phyloP scores from a whole-genome alignment of 2,329 filamentous ascomycete species.

The Tolypocladium inflatum region DNA sequence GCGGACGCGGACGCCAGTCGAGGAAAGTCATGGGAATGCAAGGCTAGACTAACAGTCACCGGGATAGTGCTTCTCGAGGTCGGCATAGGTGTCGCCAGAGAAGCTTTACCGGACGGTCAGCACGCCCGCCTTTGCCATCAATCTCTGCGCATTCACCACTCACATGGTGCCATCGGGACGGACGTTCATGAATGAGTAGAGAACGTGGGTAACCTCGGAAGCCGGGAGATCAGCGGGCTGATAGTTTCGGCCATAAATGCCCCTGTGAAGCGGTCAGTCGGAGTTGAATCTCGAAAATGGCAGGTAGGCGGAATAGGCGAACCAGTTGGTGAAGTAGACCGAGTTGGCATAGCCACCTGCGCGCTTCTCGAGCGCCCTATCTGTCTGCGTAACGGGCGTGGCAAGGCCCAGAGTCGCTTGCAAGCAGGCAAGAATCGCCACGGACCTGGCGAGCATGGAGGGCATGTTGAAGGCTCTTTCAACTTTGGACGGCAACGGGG shows the following conservation, averaged over 20 bases:
- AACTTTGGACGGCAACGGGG: background rate
- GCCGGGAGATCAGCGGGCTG: constrained; percentile 61
- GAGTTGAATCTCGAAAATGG: background rate
- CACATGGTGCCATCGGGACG: constrained; percentile 62
- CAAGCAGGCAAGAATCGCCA: constrained; percentile 16
- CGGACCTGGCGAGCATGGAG: constrained; percentile 12
- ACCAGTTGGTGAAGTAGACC: constrained; percentile 43
- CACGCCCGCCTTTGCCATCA: background rate
- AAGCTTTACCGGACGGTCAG: constrained; percentile 27
- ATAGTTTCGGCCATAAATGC: constrained; percentile 67
- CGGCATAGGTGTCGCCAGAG: constrained; percentile 60
- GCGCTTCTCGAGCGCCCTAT: constrained; percentile 9
- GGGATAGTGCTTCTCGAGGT: constrained; percentile 63
- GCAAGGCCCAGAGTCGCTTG: constrained; percentile 13
- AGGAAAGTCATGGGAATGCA: background rate
- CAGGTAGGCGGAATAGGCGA: constrained; percentile 2
- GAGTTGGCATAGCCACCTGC: constrained; percentile 22
- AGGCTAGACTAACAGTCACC: constrained; percentile 43
- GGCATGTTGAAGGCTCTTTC: constrained; percentile 12
- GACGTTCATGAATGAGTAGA: constrained; percentile 77
- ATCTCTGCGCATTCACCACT: constrained; percentile 10
- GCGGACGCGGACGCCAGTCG: too few species aligned
- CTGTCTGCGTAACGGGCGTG: constrained; percentile 6
- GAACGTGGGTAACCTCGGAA: constrained; percentile 63
- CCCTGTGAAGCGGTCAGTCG: constrained; percentile 30